Evolutionary conservation across 2,329 filamentous ascomycete species (phyloP).

Genomic region (Neofusicoccum laricinum): DNA sequence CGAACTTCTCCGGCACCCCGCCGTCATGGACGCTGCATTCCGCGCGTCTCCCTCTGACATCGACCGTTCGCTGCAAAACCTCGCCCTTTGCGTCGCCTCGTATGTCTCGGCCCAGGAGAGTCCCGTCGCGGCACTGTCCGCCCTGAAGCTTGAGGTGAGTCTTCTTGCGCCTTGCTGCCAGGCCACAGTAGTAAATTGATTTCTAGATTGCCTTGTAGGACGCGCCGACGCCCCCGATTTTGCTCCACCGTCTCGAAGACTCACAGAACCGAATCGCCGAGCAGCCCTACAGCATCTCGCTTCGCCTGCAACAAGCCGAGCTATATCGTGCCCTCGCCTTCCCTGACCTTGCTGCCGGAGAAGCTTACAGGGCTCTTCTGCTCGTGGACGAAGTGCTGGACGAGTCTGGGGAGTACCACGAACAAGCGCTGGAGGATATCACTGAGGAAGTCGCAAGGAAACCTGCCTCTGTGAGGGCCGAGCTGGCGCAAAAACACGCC

Average conservation of each 20-base stretch:
- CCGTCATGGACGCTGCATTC: constrained; percentile 1
- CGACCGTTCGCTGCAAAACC: not conserved
- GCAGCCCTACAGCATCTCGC: constrained; percentile 37
- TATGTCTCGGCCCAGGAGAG: not conserved
- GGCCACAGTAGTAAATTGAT: constrained; percentile 16
- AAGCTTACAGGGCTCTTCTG: constrained; percentile 87
- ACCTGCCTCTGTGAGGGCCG: not conserved
- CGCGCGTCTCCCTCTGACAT: not conserved
- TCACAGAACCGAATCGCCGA: constrained; percentile 1
- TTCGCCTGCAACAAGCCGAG: constrained; percentile 61
- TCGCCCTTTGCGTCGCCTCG: not conserved
- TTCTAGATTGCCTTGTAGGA: constrained; percentile 8
- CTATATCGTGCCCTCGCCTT: constrained; percentile 75
- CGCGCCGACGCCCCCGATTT: not conserved
- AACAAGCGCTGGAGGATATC: constrained; percentile 59
- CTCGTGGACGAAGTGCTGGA: constrained; percentile 77
- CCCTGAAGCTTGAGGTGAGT: constrained; percentile 5
- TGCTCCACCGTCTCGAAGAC: not conserved
- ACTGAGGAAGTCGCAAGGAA: constrained; percentile 9
- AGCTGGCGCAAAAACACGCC: not conserved
- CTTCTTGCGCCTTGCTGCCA: not conserved
- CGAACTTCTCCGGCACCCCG: not conserved
- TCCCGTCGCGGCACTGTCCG: not conserved
- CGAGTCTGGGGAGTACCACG: constrained; percentile 79
- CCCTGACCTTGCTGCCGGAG: constrained; percentile 83